phyloP scores from a whole-genome alignment of 2,329 filamentous ascomycete genomes.

The Hypoxylon rubiginosum region DNA sequence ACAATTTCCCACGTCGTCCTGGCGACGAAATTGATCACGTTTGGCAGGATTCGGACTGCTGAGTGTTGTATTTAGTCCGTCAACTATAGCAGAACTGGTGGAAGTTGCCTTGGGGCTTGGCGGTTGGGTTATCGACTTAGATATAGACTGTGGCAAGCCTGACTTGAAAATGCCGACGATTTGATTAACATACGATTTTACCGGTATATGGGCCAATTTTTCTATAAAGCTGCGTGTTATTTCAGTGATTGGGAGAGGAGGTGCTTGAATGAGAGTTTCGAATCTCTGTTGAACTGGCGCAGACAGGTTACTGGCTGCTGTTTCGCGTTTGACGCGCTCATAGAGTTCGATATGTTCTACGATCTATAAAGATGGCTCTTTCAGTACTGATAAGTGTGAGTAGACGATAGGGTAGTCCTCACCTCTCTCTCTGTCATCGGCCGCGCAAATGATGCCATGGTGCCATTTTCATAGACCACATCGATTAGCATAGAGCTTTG shows the following conservation, averaged over 20 bases:
- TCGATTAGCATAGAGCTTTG: not conserved
- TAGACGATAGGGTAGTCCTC: not conserved
- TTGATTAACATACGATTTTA: conserved; percentile 8
- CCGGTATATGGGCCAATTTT: conserved; percentile 1
- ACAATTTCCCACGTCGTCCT: conserved; percentile 4
- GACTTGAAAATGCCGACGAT: conserved; percentile 2
- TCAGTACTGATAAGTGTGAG: not conserved
- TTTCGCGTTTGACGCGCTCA: not conserved
- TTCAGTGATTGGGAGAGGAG: conserved; percentile 13
- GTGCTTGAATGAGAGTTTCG: conserved; percentile 4
- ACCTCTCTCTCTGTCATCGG: not conserved
- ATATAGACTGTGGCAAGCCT: not conserved
- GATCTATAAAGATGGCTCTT: not conserved
- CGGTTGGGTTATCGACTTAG: not conserved
- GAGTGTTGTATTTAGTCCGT: not conserved
- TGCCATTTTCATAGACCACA: not conserved
- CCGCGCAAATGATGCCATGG: not conserved
- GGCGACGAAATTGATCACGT: conserved; percentile 5
- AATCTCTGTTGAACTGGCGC: conserved; percentile 9
- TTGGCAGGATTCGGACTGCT: not conserved
- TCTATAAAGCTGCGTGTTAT: conserved; percentile 15
- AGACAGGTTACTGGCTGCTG: not conserved
- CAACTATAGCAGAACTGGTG: not conserved
- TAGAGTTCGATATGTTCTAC: not conserved
- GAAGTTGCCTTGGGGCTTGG: not conserved